Evolutionary conservation across 2,329 filamentous ascomycete species (phyloP), one percentile per base, ranked within the genome.

Genomic region (Stenocarpella maydis): DNA sequence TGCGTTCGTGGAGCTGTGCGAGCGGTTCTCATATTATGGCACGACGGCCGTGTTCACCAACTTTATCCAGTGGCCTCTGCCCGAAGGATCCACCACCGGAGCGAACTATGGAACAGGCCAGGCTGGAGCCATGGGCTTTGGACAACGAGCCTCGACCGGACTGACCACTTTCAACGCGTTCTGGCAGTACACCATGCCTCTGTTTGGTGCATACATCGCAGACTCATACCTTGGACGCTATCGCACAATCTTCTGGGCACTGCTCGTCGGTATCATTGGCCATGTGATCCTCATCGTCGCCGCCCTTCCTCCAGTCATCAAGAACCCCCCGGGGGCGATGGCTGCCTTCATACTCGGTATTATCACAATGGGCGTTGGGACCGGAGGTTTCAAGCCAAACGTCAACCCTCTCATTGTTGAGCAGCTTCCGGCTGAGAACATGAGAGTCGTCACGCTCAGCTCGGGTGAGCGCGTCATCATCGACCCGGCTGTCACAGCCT

Each of bases 371-470:
- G 83, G 83, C 26, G 77, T 93, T 15, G 91, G 91, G 47, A 92
- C 91, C 1, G 91, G 91, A 71, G 90, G 91, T 70, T 93, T 94
- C 84, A 94, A 94, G 81, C 80, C 90, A 50, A 94, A 94, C 73
- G 88, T 94, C 65, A 88, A 87, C 21, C 88, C 89, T 1, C 80
- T 92, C 28, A 88, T 92, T 71, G 88, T 88, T 24, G 90, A 92
- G 74, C 90, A 92, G 77, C 86, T 90, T 70, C 83, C 82, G 14
- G 83, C 87, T 28, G 84, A 86, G n/a, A 84, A 83, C 70, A 81
- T 87, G 67, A 82, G 83, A 43, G 82, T 91, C 65, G 81, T 83
- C 70, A 87, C 83, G 3, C 79, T 86, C 3, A 76, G 77, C 37
- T 84, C 81, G 1, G 90, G 90, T 28, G 87, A 91, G 76, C 85